Conservation (phyloP, 371 early-diverging fungal genomes). For the Saksenaea vasiformis region DNA sequence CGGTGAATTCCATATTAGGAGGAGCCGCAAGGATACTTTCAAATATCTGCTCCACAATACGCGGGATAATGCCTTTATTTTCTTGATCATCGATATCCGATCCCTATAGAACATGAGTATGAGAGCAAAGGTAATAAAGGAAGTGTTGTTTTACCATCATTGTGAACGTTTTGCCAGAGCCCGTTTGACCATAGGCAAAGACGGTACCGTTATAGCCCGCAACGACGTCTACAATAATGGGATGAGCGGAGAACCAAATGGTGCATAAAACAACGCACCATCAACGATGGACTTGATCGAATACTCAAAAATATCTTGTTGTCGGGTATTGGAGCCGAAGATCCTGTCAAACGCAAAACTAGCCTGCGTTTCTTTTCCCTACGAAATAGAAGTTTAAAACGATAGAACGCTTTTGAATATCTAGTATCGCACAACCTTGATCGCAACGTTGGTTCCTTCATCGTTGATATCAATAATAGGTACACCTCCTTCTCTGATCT, state of each 20-base stretch:
- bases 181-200: conserved; percentile 96
- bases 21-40: conserved; percentile 79
- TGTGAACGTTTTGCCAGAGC: conserved; percentile 95
- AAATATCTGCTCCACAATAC: conserved; percentile 87
- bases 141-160: conserved; percentile 77
- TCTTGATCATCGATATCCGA: conserved; percentile 80
- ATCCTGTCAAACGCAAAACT: conserved; percentile 85
- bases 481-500: conserved; percentile 81
- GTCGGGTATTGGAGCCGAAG: conserved; percentile 78
- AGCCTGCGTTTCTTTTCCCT: conserved; percentile 16
- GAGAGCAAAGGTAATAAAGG: neutral
- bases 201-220: conserved; percentile 89
- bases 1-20: conserved; percentile 82
- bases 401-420: neutral
- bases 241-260: conserved; percentile 3
- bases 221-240: conserved; percentile 19
- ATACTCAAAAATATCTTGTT: conserved; percentile 82
- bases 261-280: conserved; percentile 48
- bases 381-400: neutral
- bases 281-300: conserved; percentile 85
- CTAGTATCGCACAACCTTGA: neutral
- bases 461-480: conserved; percentile 80
- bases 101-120: conserved; percentile 57
- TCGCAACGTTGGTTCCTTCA: conserved; percentile 52
- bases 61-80: conserved; percentile 88